phyloP scores from a whole-genome alignment of 331 rosid genomes.

The Prunus yedoensis region DNA sequence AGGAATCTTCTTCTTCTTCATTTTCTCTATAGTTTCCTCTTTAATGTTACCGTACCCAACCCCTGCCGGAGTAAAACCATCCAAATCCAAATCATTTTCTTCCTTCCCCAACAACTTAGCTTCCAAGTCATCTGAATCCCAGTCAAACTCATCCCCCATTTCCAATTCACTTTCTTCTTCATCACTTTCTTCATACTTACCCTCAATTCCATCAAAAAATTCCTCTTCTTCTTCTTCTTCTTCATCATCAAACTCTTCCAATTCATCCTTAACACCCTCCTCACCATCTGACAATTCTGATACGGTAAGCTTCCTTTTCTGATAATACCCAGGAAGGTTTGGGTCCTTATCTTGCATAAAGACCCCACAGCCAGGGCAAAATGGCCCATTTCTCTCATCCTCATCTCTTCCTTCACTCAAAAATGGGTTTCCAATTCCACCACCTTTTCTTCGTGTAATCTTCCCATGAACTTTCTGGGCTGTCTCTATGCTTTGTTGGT shows the following conservation, averaged over 20 bases:
- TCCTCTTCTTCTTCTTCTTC: constrained; percentile 28
- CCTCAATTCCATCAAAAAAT: constrained; percentile 30
- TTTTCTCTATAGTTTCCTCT: constrained; percentile 55
- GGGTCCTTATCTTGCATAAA: constrained; percentile 80
- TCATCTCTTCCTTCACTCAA: constrained; percentile 92
- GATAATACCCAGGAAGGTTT: constrained; percentile 70
- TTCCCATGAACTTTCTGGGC: constrained; percentile 34
- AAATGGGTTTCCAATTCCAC: constrained; percentile 37
- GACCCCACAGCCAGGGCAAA: constrained; percentile 97
- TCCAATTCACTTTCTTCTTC: constrained; percentile 28
- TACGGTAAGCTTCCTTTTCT: constrained; percentile 40
- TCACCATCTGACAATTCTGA: constrained; percentile 32
- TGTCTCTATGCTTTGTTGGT: constrained; percentile 25
- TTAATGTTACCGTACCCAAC: constrained; percentile 86
- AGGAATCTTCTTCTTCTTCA: constrained; percentile 66
- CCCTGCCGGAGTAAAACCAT: constrained; percentile 76
- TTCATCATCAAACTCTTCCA: constrained; percentile 29
- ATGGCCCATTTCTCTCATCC: constrained; percentile 67
- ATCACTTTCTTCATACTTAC: constrained; percentile 32
- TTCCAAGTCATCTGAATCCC: constrained; percentile 85
- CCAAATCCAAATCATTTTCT: constrained; percentile 41
- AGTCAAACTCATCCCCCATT: constrained; percentile 44
- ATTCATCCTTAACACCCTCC: constrained; percentile 29
- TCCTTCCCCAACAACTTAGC: constrained; percentile 55
- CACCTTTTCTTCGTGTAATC: constrained; percentile 29